Evolutionary conservation across 2,329 filamentous ascomycete species (phyloP), one percentile per base, ranked within the genome.

Genomic region (Mycogone perniciosa): DNA sequence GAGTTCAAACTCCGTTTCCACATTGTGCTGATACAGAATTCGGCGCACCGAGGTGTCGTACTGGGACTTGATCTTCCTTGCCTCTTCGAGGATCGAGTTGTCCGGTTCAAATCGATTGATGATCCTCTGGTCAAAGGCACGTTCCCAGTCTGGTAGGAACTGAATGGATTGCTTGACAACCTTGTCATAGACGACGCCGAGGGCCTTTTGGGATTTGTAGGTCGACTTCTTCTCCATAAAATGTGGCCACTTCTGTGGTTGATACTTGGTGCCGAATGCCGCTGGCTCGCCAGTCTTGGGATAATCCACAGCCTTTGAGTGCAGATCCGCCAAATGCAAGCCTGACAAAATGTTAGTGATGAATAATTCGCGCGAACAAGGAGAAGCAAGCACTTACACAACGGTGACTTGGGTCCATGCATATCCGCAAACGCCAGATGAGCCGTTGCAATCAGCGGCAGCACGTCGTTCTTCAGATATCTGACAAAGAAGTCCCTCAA

Each of bases 281-380:
- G 91, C 92, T 0, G 87, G 80, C 7, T 85, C 77, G 0, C 93
- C 93, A 1, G 89, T 92, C 71, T 99, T 99, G 41, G 88, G 84
- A 63, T 93, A 99, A 65, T 99, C 93, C 1, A 99, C 93, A 0
- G 93, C 92, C 59, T 84, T 82, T 0, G 93, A 97, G 65, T 99
- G 93, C 3, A 97, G 71, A 7, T 78, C 72, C 3, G 92, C 90
- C 4, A 97, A 75, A 46, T 82, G 72, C 0, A 93, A 69, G 59
- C 80, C 80, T 82, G 9, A 7, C 6, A 20, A 5, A 4, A 5
- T 6, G 43, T n/a, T 6, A 33, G 29, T 59, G 47, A 54, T 37
- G 35, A 6, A 29, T 20, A 7, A 13, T 8, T 52, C 31, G 46
- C 7, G 31, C 40, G 31, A 38, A 33, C 49, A 29, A 20, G 8